Evolutionary conservation across 345 rosid species (phyloP), one percentile per base, ranked within the genome.

Genomic region (Citrus mangshanensis): DNA sequence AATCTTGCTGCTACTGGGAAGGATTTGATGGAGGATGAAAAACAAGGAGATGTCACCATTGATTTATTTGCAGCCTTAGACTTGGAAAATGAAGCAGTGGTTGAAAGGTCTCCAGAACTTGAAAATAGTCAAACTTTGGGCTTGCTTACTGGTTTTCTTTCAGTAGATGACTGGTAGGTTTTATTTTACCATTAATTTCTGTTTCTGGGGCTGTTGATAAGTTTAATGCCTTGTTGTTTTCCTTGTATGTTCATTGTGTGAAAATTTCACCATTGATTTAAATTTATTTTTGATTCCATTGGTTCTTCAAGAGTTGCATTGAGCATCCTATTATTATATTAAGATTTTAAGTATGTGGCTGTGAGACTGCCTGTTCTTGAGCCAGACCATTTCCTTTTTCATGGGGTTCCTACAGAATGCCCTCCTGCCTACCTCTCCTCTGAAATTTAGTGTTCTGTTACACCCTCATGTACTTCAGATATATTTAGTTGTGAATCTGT

Each of bases 1-100:
- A 97, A 97, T 84, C 95, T 97, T 71, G 99, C 99, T 85, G 99
- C 99, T 59, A 94, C 93, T 59, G 99, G 99, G 80, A 97, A 93
- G 88, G 99, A 97, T 88, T 95, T 97, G 79, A 94, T 96, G 98
- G 99, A 97, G 76, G 99, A 97, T 54, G 99, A 97, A 82, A 97
- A 97, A 76, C 99, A 86, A 87, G 99, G 93, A 85, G 98, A 97
- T 85, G 94, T 97, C 73, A 91, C 92, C 6, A 68, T 93, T 78
- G 99, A 97, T 88, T 93, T 94, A 74, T 97, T 86, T 87, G 81
- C 98, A 80, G 94, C 98, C 74, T 76, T 92, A 70, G 99, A 97
- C 85, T 81, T 93, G 95, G 99, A 97, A 90, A 84, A 87, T 79
- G 98, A 93, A 79, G 98, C 99, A 69, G 93, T 93, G 14, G 79